Percentiles rank a stretch among this genome's conserved stretches.
Conservation (phyloP, 176 grass and related monocot species). For the Cenchrus purpureus region DNA sequence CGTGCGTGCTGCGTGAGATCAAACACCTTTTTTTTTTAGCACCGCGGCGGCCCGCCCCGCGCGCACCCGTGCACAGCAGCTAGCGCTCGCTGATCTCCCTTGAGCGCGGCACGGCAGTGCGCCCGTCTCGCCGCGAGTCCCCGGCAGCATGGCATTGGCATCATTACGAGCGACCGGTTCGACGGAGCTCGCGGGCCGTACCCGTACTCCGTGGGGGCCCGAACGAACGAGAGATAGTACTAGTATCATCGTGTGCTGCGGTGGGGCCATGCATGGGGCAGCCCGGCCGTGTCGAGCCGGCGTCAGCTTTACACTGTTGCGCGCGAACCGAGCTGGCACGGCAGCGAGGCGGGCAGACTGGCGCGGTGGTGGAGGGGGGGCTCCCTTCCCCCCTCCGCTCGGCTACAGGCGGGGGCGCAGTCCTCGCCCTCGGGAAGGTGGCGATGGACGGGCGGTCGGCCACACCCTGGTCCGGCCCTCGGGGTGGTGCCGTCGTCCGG, state of each 20-base stretch:
- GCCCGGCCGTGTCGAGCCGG: background rate
- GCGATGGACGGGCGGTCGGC: slow-evolving; percentile 56
- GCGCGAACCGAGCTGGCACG: slow-evolving; percentile 33
- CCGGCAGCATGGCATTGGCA: too few relatives aligned
- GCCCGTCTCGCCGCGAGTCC: too few relatives aligned
- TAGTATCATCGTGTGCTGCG: too few relatives aligned
- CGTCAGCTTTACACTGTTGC: slow-evolving; percentile 45
- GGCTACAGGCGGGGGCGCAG: slow-evolving; percentile 15
- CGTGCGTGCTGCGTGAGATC: slow-evolving; percentile 34
- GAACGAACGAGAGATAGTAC: background rate
- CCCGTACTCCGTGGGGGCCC: background rate
- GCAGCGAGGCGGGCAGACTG: slow-evolving; percentile 37
- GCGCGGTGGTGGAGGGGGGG: slow-evolving; percentile 32
- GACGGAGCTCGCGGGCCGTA: background rate
- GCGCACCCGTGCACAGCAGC: too few relatives aligned
- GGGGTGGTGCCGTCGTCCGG: too few relatives aligned
- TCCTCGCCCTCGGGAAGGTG: slow-evolving; percentile 45
- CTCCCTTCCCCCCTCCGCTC: background rate
- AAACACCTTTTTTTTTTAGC: background rate
- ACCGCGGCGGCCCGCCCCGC: too few relatives aligned
- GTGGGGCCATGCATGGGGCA: background rate
- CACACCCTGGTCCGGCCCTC: slow-evolving; percentile 1
- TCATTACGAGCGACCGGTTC: background rate
- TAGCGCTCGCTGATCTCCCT: background rate
- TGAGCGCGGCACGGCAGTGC: background rate